Evolutionary conservation across 768 basidiomycete species (phyloP).

Genomic region (Floccularia luteovirens): DNA sequence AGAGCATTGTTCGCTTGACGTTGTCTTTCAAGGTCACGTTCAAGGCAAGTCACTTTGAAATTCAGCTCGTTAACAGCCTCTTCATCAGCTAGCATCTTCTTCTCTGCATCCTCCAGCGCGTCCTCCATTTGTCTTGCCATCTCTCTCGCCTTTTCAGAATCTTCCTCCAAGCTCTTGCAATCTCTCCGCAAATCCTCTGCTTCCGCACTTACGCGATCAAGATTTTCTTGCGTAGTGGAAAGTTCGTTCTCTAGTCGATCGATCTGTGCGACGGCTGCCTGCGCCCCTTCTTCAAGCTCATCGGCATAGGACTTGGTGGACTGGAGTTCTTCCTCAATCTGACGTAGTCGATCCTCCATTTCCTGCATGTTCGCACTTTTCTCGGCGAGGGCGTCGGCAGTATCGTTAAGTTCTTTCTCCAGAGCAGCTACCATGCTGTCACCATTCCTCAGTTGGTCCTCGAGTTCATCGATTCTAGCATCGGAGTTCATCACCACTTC

Average conservation of each 20-base stretch:
- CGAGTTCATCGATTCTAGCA: conserved; percentile 43
- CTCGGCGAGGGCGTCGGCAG: conserved; percentile 26
- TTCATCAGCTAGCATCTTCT: conserved; percentile 59
- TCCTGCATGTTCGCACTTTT: conserved; percentile 19
- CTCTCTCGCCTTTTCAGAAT: conserved; percentile 43
- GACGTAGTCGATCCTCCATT: conserved; percentile 25
- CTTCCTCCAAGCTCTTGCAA: conserved; percentile 42
- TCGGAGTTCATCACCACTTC: conserved; percentile 49
- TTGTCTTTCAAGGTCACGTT: conserved; percentile 48
- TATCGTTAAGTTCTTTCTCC: conserved; percentile 32
- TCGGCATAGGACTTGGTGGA: conserved; percentile 41
- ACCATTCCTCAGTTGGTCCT: conserved; percentile 50
- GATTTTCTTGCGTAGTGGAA: conserved; percentile 33
- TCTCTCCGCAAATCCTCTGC: conserved; percentile 42
- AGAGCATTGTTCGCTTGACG: conserved; percentile 15
- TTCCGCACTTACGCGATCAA: conserved; percentile 33
- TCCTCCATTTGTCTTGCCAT: conserved; percentile 65
- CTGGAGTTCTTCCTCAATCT: conserved; percentile 38
- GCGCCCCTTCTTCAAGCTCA: conserved; percentile 59
- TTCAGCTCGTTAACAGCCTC: conserved; percentile 43
- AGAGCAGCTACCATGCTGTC: conserved; percentile 33
- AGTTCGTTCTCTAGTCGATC: conserved; percentile 53
- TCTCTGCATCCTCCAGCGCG: conserved; percentile 68
- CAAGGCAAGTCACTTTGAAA: conserved; percentile 41
- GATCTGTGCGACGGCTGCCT: conserved; percentile 40